A percentile compares a stretch with the other conserved stretches of the same genome.
Evolutionary conservation across 2,329 filamentous ascomycete genomes (phyloP).

Genomic region (Sporothrix sp.): DNA sequence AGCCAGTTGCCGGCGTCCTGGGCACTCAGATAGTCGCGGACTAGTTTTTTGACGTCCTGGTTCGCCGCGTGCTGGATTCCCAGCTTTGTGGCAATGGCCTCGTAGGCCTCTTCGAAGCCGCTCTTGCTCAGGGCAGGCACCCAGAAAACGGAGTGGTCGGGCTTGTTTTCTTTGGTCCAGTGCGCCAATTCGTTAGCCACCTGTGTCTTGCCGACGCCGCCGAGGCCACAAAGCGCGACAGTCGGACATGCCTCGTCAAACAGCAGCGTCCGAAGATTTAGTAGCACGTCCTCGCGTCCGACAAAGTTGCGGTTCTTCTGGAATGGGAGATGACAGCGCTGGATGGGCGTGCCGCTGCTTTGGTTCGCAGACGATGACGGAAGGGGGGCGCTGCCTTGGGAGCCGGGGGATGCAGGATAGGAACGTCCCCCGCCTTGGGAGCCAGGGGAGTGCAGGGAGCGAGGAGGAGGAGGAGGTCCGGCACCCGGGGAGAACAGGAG

Average conservation of each 20-base stretch:
- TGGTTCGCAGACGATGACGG: too few relatives aligned
- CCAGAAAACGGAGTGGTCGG: conserved; percentile 35
- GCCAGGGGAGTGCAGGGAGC: neutral
- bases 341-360: neutral
- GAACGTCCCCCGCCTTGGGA: too few relatives aligned
- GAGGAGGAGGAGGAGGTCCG: neutral
- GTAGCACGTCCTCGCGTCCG: neutral
- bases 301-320: conserved; percentile 6
- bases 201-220: conserved; percentile 34
- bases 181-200: conserved; percentile 32
- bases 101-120: conserved; percentile 31
- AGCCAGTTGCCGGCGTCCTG: conserved; percentile 28
- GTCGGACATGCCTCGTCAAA: neutral
- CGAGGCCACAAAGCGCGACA: conserved; percentile 22
- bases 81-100: conserved; percentile 26
- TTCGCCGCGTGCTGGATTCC: conserved; percentile 33
- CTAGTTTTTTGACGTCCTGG: conserved; percentile 49
- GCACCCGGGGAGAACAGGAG: neutral
- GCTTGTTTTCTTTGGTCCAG: conserved; percentile 25
- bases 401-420: too few relatives aligned
- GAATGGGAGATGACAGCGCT: neutral
- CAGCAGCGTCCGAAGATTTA: neutral
- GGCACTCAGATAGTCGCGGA: conserved; percentile 31
- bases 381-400: neutral
- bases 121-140: conserved; percentile 30